Conservation (phyloP, 176 grass and related monocot species). For the Tillandsia fasciculata region DNA sequence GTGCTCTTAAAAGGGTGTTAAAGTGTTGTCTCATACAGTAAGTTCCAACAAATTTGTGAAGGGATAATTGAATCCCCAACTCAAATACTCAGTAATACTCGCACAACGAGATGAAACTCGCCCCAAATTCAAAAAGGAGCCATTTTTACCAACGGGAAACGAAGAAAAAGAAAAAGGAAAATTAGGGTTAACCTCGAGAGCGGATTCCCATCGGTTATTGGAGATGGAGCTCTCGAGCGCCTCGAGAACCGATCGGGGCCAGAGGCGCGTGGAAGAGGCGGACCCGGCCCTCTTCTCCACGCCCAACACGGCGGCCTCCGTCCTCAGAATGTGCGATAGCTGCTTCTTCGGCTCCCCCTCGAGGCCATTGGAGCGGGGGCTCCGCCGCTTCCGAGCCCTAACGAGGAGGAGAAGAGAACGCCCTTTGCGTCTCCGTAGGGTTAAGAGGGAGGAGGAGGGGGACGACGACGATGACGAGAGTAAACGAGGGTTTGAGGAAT, state of each 20-base stretch:
- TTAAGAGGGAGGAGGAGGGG: not conserved
- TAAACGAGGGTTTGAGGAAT: not conserved
- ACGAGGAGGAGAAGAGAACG: not conserved
- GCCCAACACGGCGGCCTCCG: constrained; percentile 52
- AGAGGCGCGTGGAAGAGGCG: constrained; percentile 41
- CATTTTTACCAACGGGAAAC: not conserved
- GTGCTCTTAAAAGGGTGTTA: no score
- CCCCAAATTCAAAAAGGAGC: not conserved
- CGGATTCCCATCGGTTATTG: constrained; percentile 46
- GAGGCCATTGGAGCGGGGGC: not conserved
- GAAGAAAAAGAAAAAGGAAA: not conserved
- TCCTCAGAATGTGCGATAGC: constrained; percentile 57
- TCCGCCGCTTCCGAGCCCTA: constrained; percentile 15
- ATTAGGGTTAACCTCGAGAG: constrained; percentile 44
- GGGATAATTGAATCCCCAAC: not conserved
- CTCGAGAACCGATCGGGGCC: constrained; percentile 70
- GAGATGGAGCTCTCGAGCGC: constrained; percentile 57
- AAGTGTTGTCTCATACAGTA: no score
- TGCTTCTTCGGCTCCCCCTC: constrained; percentile 25
- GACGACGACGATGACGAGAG: not conserved
- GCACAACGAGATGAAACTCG: not conserved
- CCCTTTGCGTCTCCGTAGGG: not conserved
- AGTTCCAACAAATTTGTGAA: no score
- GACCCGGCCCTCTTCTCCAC: constrained; percentile 44
- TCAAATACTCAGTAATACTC: no score